Evolutionary conservation across 2,329 filamentous ascomycete species (phyloP).

Genomic region (Monilinia vaccinii-corymbosi): DNA sequence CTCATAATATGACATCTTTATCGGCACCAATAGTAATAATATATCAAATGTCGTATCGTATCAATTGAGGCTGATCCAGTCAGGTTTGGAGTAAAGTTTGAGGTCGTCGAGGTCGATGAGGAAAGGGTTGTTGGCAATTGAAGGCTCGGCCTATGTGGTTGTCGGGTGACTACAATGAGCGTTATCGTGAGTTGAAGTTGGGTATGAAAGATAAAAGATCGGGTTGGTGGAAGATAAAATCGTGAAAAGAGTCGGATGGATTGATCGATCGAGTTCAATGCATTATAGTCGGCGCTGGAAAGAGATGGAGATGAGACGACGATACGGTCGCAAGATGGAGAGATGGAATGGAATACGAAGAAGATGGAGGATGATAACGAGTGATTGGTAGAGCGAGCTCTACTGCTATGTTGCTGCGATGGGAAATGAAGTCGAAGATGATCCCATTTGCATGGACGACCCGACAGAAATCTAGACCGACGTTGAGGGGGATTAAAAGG

Average conservation of each 20-base stretch:
- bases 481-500: neutral
- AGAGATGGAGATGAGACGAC: neutral
- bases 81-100: neutral
- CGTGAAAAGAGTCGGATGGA: neutral
- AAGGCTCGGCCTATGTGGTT: neutral
- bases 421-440: neutral
- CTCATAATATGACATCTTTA: constrained; percentile 7
- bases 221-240: neutral
- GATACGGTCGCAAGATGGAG: neutral
- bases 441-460: constrained; percentile 6
- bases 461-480: constrained; percentile 2
- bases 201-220: neutral
- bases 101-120: too few species aligned
- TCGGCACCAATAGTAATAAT: neutral
- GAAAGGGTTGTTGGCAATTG: neutral
- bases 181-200: neutral
- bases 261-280: neutral
- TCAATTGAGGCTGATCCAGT: neutral
- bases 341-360: neutral
- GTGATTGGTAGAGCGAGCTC: constrained; percentile 23
- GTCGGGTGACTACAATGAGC: neutral
- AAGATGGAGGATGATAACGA: constrained; percentile 16
- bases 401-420: constrained; percentile 2
- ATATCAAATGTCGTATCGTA: constrained; percentile 15
- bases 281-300: neutral